phyloP scores from a whole-genome alignment of 306 rosid species.

The Cyamopsis tetragonoloba region DNA sequence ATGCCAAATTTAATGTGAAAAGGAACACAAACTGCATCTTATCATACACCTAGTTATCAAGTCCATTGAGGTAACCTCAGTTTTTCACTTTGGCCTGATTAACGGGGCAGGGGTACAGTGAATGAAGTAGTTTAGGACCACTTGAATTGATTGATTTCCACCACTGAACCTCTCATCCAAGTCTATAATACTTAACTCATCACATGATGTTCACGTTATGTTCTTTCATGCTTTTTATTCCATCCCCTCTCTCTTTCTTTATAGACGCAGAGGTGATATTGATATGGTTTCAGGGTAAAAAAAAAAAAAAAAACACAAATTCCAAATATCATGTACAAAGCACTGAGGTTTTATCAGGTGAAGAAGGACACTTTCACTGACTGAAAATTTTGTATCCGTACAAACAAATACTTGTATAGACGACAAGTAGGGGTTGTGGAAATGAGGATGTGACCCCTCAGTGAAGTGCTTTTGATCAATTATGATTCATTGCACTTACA shows the following conservation, averaged over 20 bases:
- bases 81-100: constrained; percentile 15
- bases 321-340: constrained; percentile 24
- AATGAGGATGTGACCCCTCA: constrained; percentile 38
- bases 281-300: constrained; percentile 13
- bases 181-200: background rate
- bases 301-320: too few species aligned
- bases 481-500: constrained; percentile 27
- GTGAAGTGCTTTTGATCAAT: constrained; percentile 28
- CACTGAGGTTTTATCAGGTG: constrained; percentile 25
- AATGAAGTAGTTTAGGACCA: background rate
- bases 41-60: background rate
- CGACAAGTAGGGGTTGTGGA: constrained; percentile 25
- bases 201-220: background rate
- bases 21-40: too few species aligned
- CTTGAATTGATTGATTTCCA: constrained; percentile 13
- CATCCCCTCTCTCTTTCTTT: background rate
- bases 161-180: background rate
- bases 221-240: background rate
- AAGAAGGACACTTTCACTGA: constrained; percentile 30
- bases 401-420: constrained; percentile 30
- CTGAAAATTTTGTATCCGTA: constrained; percentile 24
- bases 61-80: background rate
- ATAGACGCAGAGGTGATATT: background rate
- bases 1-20: too few species aligned
- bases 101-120: constrained; percentile 4